Evolutionary conservation across 2,329 filamentous ascomycete genomes (phyloP), one percentile per base, ranked within the genome.

Genomic region (Aspergillus pseudoviridinutans): DNA sequence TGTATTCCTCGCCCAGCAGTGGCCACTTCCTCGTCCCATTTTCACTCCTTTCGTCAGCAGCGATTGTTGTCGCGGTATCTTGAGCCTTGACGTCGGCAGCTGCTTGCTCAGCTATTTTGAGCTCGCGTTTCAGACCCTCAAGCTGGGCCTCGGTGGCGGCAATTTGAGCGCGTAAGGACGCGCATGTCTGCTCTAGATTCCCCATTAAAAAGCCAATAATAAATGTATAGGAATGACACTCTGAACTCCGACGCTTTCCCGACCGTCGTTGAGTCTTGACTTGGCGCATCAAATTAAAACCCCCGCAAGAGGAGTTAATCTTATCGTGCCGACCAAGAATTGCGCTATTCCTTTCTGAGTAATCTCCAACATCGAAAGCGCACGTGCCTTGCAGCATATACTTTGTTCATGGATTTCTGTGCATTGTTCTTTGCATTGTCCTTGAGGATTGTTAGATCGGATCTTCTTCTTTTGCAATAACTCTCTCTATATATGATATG

Each of bases 1-100:
- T 85, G 72, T 96, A 96, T 66, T 97, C 92, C 4, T 88, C 84
- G 17, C 80, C 76, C 3, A 77, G 74, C 2, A 96, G 79, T 0
- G 90, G 90, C 88, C 90, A 93, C 62, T 78, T 83, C 25, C 57
- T 63, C 25, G 27, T 56, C 3, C 32, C 50, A 6, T 32, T 29
- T 6, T 53, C 6, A 27, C 5, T 27, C 24, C 47, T 54, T 35
- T 55, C 14, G 29, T 8, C 46, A 8, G n/a, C 56, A 38, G 20
- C 28, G 10, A 10, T 51, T n/a, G 42, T 32, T 35, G 54, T 53
- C 44, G 49, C 35, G 35, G 14, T 50, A 22, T 41, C 35, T 52
- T 58, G 59, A 10, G 29, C 27, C 50, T 58, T 63, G 35, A 60
- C 61, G 3, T 57, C 54, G 9, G 61, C 57, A 22, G 66, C 66